These are phyloP conservation scores for Podospora pseudoanserina DNA, from an alignment of 495 filamentous ascomycete genomes.

Conservation along the genomic window DNA sequence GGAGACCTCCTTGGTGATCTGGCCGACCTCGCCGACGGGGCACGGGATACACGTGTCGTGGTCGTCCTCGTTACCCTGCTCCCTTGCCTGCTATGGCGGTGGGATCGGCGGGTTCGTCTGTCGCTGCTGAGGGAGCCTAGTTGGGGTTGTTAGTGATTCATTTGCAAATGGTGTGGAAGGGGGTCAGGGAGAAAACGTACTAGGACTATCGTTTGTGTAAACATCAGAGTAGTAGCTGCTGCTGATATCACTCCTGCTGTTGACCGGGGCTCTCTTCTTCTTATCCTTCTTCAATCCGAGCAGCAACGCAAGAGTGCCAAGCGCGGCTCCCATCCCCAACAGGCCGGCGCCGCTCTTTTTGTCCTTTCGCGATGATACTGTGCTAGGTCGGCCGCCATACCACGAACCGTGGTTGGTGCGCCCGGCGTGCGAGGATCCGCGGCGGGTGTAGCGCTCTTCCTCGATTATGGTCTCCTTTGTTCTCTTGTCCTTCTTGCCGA, in stretches of 20 bases:
- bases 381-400: constrained; percentile 58
- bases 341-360: constrained; percentile 47
- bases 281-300: constrained; percentile 73
- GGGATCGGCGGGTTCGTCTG: constrained; percentile 30
- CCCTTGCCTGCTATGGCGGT: constrained; percentile 19
- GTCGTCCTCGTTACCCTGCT: constrained; percentile 33
- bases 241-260: constrained; percentile 47
- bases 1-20: constrained; percentile 17
- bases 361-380: constrained; percentile 52
- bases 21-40: constrained; percentile 24
- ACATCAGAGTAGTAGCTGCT: constrained; percentile 48
- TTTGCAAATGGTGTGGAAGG: constrained; percentile 6
- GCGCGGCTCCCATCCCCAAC: constrained; percentile 57
- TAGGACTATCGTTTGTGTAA: constrained; percentile 45
- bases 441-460: constrained; percentile 64
- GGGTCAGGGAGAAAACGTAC: constrained; percentile 36
- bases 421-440: constrained; percentile 37
- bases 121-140: constrained; percentile 43
- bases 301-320: constrained; percentile 64
- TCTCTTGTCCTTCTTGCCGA: constrained; percentile 47
- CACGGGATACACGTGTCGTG: constrained; percentile 29
- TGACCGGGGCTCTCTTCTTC: constrained; percentile 38
- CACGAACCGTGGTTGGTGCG: constrained; percentile 56
- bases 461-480: constrained; percentile 55
- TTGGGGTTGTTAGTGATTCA: constrained; percentile 17